These are phyloP conservation scores for Nakazawaea peltata DNA, from an alignment of 805 yeast genomes.

Conservation along the genomic window DNA sequence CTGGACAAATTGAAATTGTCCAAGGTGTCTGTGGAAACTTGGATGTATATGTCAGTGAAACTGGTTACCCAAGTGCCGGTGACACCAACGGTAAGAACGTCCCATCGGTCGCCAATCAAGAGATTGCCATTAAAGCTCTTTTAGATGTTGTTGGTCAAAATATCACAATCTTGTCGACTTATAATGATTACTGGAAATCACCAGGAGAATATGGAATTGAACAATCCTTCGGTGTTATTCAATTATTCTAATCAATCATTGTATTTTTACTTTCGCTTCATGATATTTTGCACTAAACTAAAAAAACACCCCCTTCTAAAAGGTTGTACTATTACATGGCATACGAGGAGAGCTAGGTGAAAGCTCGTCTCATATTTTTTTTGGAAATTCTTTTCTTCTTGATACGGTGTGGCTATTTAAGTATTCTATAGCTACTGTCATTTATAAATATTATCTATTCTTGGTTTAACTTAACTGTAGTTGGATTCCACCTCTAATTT, in stretches of 20 bases:
- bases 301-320: too few species aligned
- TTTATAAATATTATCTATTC: too few species aligned
- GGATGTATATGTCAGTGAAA: conserved; percentile 64
- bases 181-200: conserved; percentile 76
- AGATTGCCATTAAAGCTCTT: conserved; percentile 56
- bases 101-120: conserved; percentile 67
- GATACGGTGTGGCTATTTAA: too few species aligned
- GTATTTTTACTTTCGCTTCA: too few species aligned
- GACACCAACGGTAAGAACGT: conserved; percentile 61
- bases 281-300: too few species aligned
- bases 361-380: too few species aligned
- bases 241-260: conserved; percentile 18
- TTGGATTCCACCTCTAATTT: too few species aligned
- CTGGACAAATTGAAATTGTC: conserved; percentile 51
- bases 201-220: conserved; percentile 84
- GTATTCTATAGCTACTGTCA: too few species aligned
- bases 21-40: conserved; percentile 46
- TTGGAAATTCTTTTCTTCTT: too few species aligned
- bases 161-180: conserved; percentile 71
- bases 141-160: conserved; percentile 49
- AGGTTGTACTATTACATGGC: too few species aligned
- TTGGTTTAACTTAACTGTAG: too few species aligned
- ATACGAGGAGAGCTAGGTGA: too few species aligned
- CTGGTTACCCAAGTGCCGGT: conserved; percentile 85
- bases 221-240: conserved; percentile 72